These are phyloP conservation scores for Coemansia sp. DNA, from an alignment of 192 early-diverging fungal genomes.

Conservation along the genomic window DNA sequence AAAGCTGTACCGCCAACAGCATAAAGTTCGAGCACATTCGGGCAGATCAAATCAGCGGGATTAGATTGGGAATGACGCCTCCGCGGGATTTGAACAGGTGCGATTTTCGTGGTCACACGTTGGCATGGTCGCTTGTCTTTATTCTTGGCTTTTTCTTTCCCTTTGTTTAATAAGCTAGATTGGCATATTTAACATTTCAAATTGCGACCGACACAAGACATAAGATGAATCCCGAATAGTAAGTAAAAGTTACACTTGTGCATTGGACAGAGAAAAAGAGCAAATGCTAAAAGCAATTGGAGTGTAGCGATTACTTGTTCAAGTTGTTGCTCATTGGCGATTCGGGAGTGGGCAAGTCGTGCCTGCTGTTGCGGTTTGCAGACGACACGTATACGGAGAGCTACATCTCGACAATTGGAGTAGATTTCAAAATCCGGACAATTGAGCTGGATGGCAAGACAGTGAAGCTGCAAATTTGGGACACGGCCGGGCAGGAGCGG, in stretches of 20 bases:
- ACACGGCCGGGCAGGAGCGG: slow-evolving; percentile 97
- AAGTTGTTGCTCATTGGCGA: slow-evolving; percentile 99
- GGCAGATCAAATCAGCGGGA: background rate
- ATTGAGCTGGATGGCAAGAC: slow-evolving; percentile 99
- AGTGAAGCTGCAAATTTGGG: slow-evolving; percentile 98
- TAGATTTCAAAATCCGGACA: slow-evolving; percentile 99
- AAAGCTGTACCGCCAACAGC: too few species aligned
- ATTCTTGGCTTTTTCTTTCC: slow-evolving; percentile 3
- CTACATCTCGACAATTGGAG: slow-evolving; percentile 98
- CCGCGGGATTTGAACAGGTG: background rate
- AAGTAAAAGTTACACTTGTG: slow-evolving; percentile 9
- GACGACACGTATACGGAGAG: slow-evolving; percentile 99
- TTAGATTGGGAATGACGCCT: background rate
- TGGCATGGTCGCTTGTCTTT: background rate
- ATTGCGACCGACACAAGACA: background rate
- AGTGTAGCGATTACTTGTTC: slow-evolving; percentile 93
- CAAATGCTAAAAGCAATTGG: background rate
- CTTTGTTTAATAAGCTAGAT: background rate
- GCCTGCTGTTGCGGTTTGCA: slow-evolving; percentile 93
- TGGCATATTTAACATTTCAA: background rate
- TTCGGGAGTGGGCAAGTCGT: slow-evolving; percentile 98
- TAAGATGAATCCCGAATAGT: slow-evolving; percentile 52
- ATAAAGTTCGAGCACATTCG: background rate
- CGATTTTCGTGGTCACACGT: background rate
- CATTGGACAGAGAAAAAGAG: background rate